Evolutionary conservation across 768 basidiomycete genomes (phyloP).

Genomic region (Coprinopsis marcescibilis): DNA sequence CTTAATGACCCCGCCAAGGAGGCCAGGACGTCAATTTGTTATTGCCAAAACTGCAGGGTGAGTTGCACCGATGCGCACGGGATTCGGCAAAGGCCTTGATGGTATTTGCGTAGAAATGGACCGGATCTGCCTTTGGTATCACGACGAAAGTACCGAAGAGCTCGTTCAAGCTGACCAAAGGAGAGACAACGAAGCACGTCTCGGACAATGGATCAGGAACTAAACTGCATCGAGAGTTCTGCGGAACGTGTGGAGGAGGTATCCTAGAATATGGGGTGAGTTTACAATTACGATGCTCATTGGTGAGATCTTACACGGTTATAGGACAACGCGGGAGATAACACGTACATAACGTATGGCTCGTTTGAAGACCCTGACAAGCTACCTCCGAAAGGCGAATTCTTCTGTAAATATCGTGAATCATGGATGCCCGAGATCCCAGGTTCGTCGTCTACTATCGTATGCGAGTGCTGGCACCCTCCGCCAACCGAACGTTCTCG

Average conservation of each 20-base stretch:
- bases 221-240: conserved; percentile 15
- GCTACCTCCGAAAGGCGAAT: conserved; percentile 15
- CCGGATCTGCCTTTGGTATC: conserved; percentile 16
- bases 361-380: conserved; percentile 12
- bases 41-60: conserved; percentile 16
- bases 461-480: conserved; percentile 3
- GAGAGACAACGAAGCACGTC: conserved; percentile 12
- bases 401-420: conserved; percentile 16
- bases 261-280: conserved; percentile 16
- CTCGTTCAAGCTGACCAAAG: conserved; percentile 10
- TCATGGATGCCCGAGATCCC: conserved; percentile 16
- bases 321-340: conserved; percentile 14
- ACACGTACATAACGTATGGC: conserved; percentile 14
- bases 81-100: not conserved
- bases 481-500: not conserved
- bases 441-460: conserved; percentile 8
- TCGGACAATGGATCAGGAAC: conserved; percentile 12
- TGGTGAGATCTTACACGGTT: no score
- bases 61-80: not conserved
- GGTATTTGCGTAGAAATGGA: conserved; percentile 18
- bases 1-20: conserved; percentile 10
- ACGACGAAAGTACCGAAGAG: conserved; percentile 14
- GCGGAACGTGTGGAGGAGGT: conserved; percentile 13
- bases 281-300: no score
- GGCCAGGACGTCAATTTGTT: conserved; percentile 15